A percentile compares a stretch with the other conserved stretches of the same genome.
These are phyloP conservation scores for Polyporus tsugae DNA, from an alignment of 1,284 basidiomycete species.

Conservation along the genomic window DNA sequence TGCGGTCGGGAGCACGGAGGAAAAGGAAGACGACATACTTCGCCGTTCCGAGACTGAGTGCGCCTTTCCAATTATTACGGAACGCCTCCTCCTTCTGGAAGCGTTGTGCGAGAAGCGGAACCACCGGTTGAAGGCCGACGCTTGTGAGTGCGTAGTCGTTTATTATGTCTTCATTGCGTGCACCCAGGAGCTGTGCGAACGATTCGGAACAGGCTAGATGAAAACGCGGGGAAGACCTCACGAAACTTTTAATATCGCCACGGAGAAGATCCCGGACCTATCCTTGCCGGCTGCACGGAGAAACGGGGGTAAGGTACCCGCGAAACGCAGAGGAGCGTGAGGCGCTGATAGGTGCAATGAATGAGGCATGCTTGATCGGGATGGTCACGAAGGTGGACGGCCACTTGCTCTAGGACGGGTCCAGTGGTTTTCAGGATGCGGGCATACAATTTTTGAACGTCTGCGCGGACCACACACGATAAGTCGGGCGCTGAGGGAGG, in stretches of 20 bases:
- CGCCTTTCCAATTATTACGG: slow-evolving; percentile 48
- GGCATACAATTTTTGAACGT: slow-evolving; percentile 46
- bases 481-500: not conserved
- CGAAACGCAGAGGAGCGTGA: not conserved
- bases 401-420: slow-evolving; percentile 44
- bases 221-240: slow-evolving; percentile 1
- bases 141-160: slow-evolving; percentile 52
- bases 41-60: slow-evolving; percentile 47
- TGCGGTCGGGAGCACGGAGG: slow-evolving; percentile 6
- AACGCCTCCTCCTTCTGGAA: slow-evolving; percentile 45
- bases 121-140: slow-evolving; percentile 47
- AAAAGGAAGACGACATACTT: slow-evolving; percentile 38
- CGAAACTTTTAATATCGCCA: slow-evolving; percentile 45
- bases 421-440: slow-evolving; percentile 46
- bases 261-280: slow-evolving; percentile 51
- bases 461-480: slow-evolving; percentile 32
- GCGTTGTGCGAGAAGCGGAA: slow-evolving; percentile 44
- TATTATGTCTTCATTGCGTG: slow-evolving; percentile 49
- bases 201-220: not conserved
- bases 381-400: slow-evolving; percentile 49
- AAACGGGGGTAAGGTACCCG: slow-evolving; percentile 1
- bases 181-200: slow-evolving; percentile 48
- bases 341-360: slow-evolving; percentile 48
- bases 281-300: slow-evolving; percentile 52
- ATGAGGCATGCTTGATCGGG: slow-evolving; percentile 50